phyloP scores from a whole-genome alignment of 352 stramenopile genomes.

The Sclerospora graminicola region DNA sequence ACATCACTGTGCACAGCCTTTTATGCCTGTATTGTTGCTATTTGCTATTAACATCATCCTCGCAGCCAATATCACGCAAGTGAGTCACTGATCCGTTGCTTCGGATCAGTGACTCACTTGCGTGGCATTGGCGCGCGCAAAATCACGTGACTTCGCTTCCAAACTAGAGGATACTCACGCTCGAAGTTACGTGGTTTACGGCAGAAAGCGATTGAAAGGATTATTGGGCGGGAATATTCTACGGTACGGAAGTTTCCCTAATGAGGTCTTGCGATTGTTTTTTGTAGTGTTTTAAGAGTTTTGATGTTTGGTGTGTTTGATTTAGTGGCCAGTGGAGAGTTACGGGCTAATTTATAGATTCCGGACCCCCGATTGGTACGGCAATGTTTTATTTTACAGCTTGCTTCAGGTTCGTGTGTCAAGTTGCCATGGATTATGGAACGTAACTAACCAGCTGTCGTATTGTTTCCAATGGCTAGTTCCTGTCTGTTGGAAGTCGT shows the following conservation, averaged over 20 bases:
- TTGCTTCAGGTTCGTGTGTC: constrained; percentile 38
- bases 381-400: constrained; percentile 50
- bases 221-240: constrained; percentile 37
- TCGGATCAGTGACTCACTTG: too few relatives aligned
- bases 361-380: constrained; percentile 42
- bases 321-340: constrained; percentile 36
- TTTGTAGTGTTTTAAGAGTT: too few relatives aligned
- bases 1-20: too few relatives aligned
- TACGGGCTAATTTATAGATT: constrained; percentile 32
- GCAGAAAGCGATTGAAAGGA: constrained; percentile 39
- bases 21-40: too few relatives aligned
- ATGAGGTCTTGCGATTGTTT: too few relatives aligned
- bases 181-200: constrained; percentile 39
- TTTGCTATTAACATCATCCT: too few relatives aligned
- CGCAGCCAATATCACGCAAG: too few relatives aligned
- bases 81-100: too few relatives aligned
- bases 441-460: too few relatives aligned
- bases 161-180: constrained; percentile 29
- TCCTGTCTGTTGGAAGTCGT: constrained; percentile 31
- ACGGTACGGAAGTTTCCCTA: constrained; percentile 19
- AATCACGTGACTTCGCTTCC: constrained; percentile 50
- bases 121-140: too few relatives aligned
- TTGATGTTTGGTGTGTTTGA: too few relatives aligned
- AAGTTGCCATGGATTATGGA: not conserved
- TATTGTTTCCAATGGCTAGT: constrained; percentile 9